Percentiles rank a stretch among this genome's conserved stretches.
phyloP scores from a whole-genome alignment of 805 yeast genomes.

The Kodamaea sagamina region DNA sequence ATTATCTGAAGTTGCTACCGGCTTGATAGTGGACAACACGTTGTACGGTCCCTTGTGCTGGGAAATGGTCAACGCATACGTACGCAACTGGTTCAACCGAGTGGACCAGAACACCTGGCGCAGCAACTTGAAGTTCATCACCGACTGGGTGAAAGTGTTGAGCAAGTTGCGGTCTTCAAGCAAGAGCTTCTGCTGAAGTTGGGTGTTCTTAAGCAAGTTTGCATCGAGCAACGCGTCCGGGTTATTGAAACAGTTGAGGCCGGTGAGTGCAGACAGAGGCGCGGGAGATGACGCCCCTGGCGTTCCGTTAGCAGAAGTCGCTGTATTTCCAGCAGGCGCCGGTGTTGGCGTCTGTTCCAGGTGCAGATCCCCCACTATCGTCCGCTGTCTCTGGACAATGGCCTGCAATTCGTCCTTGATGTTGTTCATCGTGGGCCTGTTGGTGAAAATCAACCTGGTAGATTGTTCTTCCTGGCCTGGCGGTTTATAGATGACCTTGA shows the following conservation, averaged over 20 bases:
- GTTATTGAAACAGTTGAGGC: constrained; percentile 19
- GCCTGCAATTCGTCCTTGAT: constrained; percentile 68
- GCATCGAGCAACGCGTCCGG: constrained; percentile 37
- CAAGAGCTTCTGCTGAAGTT: constrained; percentile 76
- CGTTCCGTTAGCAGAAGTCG: constrained; percentile 5
- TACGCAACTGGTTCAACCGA: constrained; percentile 73
- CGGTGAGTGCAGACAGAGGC: constrained; percentile 13
- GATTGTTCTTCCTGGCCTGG: constrained; percentile 32
- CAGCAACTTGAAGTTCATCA: constrained; percentile 71
- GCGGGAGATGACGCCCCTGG: constrained; percentile 13
- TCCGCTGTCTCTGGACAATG: constrained; percentile 64
- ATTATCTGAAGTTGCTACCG: constrained; percentile 90
- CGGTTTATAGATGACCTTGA: constrained; percentile 55
- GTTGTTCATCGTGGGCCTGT: constrained; percentile 73
- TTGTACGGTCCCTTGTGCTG: constrained; percentile 93
- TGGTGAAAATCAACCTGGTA: constrained; percentile 60
- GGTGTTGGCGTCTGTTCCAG: constrained; percentile 33
- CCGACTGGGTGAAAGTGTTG: constrained; percentile 83
- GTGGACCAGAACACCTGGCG: constrained; percentile 88
- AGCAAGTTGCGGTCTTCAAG: constrained; percentile 68
- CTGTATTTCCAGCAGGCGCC: constrained; percentile 13
- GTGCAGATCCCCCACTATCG: constrained; percentile 47
- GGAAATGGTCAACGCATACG: constrained; percentile 79
- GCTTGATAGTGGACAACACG: constrained; percentile 89
- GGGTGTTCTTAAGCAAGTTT: constrained; percentile 66